phyloP scores from a whole-genome alignment of 2,329 filamentous ascomycete genomes.

The Orbilia oligospora region DNA sequence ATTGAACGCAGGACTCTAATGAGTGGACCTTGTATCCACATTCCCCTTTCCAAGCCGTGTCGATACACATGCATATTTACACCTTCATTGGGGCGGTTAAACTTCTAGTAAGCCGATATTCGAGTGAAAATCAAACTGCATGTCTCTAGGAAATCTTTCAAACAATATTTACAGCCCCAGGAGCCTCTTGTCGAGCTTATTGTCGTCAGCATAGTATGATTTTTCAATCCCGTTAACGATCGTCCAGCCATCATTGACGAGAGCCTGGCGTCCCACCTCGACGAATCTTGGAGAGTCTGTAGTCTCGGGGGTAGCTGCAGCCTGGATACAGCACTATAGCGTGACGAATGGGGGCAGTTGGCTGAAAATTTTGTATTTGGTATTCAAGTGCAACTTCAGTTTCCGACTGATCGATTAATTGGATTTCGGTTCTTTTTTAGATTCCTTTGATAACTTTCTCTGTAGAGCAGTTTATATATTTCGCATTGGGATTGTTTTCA shows the following conservation, averaged over 20 bases:
- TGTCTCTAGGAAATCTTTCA: neutral
- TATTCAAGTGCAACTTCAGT: neutral
- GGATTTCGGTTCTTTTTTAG: no score
- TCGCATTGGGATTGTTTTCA: no score
- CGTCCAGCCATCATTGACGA: constrained; percentile 8
- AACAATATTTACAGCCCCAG: neutral
- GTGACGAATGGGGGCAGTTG: neutral
- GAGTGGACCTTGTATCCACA: constrained; percentile 15
- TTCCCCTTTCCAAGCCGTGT: constrained; percentile 68
- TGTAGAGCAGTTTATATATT: no score
- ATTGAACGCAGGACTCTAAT: constrained; percentile 4
- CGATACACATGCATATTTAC: constrained; percentile 1
- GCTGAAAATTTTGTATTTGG: neutral
- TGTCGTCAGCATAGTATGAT: neutral
- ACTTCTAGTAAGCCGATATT: neutral
- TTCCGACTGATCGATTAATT: no score
- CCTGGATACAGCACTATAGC: neutral
- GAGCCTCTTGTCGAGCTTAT: neutral
- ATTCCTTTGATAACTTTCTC: no score
- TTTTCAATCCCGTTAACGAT: constrained; percentile 15
- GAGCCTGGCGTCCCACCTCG: neutral
- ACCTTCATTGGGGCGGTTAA: neutral
- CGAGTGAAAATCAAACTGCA: neutral
- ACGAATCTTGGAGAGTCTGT: neutral
- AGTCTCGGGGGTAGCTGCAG: neutral